phyloP scores from a whole-genome alignment of 2,329 filamentous ascomycete species.

The Capronia americana region DNA sequence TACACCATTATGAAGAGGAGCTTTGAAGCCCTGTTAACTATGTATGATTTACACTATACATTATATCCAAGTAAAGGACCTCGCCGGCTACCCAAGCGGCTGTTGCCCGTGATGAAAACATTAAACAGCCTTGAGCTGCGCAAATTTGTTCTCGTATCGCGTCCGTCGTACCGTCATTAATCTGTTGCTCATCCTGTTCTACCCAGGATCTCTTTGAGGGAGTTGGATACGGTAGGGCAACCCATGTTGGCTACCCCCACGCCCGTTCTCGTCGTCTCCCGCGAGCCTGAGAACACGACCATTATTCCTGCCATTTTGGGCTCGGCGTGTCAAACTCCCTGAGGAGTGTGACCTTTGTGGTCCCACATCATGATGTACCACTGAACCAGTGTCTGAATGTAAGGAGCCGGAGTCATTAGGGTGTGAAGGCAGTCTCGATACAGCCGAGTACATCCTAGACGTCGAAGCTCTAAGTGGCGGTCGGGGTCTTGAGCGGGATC shows the following conservation, averaged over 20 bases:
- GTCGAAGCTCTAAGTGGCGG: slow-evolving; percentile 15
- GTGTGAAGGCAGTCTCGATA: slow-evolving; percentile 23
- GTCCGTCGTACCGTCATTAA: neutral
- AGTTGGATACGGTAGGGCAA: slow-evolving; percentile 33
- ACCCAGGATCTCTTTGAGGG: neutral
- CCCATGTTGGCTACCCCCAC: neutral
- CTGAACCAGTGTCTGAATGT: slow-evolving; percentile 14
- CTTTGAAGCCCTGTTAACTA: neutral
- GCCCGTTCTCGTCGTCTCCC: slow-evolving; percentile 17
- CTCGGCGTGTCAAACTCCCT: neutral
- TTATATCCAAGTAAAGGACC: neutral
- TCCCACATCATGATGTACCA: slow-evolving; percentile 5
- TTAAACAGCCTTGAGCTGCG: neutral
- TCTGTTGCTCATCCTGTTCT: neutral
- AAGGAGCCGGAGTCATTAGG: slow-evolving; percentile 2
- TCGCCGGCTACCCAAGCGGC: neutral
- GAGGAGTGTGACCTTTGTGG: neutral
- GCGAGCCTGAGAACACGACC: slow-evolving; percentile 25
- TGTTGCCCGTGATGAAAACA: neutral
- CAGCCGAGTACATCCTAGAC: slow-evolving; percentile 30
- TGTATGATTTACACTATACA: neutral
- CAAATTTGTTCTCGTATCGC: neutral
- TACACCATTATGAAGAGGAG: neutral
- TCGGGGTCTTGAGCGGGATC: slow-evolving; percentile 20
- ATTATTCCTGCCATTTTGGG: neutral